phyloP scores from a whole-genome alignment of 371 early-diverging fungal genomes.

The Rhizopus sp. region DNA sequence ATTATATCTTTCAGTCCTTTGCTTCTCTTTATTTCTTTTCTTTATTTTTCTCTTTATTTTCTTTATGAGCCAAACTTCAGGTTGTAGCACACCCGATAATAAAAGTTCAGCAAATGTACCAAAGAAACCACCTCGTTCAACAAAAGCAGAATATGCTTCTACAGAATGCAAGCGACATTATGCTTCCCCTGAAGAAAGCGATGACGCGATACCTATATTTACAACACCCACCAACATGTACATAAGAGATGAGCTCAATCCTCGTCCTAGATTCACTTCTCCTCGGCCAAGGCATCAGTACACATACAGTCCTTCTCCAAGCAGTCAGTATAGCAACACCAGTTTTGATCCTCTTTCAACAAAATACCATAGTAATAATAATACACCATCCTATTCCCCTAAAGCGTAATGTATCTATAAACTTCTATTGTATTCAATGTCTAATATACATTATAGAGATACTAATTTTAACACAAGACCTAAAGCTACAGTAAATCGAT shows the following conservation, averaged over 20 bases:
- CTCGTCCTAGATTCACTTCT: slow-evolving; percentile 3
- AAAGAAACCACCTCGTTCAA: neutral
- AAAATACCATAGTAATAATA: neutral
- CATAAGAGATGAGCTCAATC: slow-evolving; percentile 8
- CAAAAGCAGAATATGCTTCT: no score
- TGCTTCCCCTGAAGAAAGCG: slow-evolving; percentile 29
- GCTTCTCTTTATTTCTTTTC: no score
- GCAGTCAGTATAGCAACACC: slow-evolving; percentile 3
- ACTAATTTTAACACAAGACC: no score
- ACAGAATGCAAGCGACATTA: slow-evolving; percentile 6
- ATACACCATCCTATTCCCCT: neutral
- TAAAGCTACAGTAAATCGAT: no score
- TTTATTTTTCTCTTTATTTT: neutral
- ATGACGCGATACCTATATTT: slow-evolving; percentile 25
- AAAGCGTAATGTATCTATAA: neutral
- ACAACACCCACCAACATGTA: slow-evolving; percentile 28
- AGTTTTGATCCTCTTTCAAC: slow-evolving; percentile 9
- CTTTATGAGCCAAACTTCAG: neutral
- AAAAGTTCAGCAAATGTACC: neutral
- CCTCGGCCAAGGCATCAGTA: neutral
- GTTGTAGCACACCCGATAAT: neutral
- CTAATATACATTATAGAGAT: no score
- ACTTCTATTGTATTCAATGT: no score
- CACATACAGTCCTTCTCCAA: neutral
- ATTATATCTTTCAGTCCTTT: no score